Evolutionary conservation across 139 green algal species (phyloP), one percentile per base, ranked within the genome.

Genomic region (Closterium sp.): DNA sequence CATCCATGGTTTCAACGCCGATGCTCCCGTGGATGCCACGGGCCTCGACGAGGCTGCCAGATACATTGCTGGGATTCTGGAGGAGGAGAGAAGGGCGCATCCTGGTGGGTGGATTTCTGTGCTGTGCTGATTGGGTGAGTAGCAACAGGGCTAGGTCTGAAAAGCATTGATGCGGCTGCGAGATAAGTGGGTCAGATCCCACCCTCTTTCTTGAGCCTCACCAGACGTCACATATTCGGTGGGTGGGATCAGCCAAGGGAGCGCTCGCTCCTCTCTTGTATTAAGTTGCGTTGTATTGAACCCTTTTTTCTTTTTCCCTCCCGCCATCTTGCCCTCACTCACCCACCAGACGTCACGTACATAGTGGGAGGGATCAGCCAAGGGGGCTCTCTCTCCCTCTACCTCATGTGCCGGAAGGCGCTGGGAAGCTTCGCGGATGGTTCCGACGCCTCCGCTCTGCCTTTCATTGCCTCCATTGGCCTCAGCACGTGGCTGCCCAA

Each of bases 311-410:
- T 45, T 45, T 45, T 45, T 6, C 38, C 10, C 38, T 45, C 10
- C 38, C 38, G 5, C 38, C 38, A 94, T 45, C 38, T 45, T 45
- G 4, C 73, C 73, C 73, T 29, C 73, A 86, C 91, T 5, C 84
- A 31, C 27, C 73, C 24, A 28, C 24, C 84, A 87, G 84, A 87
- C 27, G 42, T 93, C 17, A 93, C 93, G 24, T 30, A 94, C 22
- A 24, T 32, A 22, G 89, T 94, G n/a, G 91, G 91, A 2, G 91
- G 91, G 2, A 94, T 94, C 31, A 94, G 91, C 88, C 70, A 90
- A 31, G 91, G 91, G 24, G 91, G 91, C 17, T 31, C 88, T 9
- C 89, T 94, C 28, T 29, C 91, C 27, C 29, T 94, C 24, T 94
- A 94, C 91, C 27, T 89, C 87, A 86, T 73, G 29, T 88, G 27